Evolutionary conservation across 2,329 filamentous ascomycete species (phyloP), one percentile per base, ranked within the genome.

Genomic region (Fusarium annulatum): DNA sequence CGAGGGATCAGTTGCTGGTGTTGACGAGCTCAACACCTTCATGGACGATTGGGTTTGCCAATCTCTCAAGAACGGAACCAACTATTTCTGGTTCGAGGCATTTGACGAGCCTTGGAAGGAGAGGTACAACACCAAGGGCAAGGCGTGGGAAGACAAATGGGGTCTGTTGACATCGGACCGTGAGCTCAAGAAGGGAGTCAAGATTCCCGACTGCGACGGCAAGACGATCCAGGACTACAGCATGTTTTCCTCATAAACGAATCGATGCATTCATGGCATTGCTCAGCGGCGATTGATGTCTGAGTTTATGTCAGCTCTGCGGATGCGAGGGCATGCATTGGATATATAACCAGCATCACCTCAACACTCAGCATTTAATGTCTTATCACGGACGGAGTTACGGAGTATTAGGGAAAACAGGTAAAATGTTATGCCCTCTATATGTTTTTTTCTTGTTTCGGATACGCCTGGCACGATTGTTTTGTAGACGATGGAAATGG

Each of bases 81-180:
- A 97, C 75, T 98, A 97, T 81, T 98, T 98, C 80, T 98, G 96
- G 96, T 98, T 98, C 81, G 94, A 95, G 80, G 94, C 95, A 15
- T 98, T 98, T 80, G 96, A 98, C 80, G 96, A 98, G 86, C 95
- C 95, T 5, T 98, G 96, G 96, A 98, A 98, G 85, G 86, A 92
- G 62, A 79, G 82, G 23, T 97, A 91, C 84, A 92, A 98, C 81
- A 86, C 85, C 9, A 82, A 83, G 64, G 85, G 87, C 45, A 86
- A 96, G 84, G 87, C 93, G 59, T 98, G 95, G 95, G 96, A 98
- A 85, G 94, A 97, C 80, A 93, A 97, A 81, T 98, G 96, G 96
- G 96, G 96, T 15, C 84, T 98, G 19, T 91, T 98, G 90, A 94
- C 97, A 77, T 88, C 94, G 7, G 88, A 94, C 78, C 90, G 96